These are phyloP conservation scores for Kingdonia uniflora DNA, from an alignment of 164 flowering plant species.

Conservation along the genomic window DNA sequence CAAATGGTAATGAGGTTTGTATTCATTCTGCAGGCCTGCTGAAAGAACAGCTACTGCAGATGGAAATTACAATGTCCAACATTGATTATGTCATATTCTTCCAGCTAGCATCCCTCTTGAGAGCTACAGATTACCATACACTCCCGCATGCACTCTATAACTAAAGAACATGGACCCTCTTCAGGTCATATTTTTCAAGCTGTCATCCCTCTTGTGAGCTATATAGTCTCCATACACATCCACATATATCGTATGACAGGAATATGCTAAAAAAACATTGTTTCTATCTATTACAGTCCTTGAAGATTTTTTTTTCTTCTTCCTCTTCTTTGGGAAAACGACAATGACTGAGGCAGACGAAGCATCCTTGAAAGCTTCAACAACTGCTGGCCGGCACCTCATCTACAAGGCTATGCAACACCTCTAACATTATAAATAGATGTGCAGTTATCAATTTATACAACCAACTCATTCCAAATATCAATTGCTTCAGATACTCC, in stretches of 20 bases:
- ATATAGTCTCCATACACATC: no score
- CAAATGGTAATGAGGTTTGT: neutral
- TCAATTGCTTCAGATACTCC: neutral
- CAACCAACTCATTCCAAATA: neutral
- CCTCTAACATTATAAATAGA: neutral
- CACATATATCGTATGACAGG: no score
- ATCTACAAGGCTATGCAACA: neutral
- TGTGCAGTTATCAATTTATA: neutral
- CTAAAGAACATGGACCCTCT: neutral
- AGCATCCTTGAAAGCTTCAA: neutral
- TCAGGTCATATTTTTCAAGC: neutral
- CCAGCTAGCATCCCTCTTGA: neutral
- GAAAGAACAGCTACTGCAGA: neutral
- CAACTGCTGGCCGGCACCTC: neutral
- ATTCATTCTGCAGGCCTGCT: neutral
- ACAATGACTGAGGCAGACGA: neutral
- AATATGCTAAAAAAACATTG: no score
- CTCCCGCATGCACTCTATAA: neutral
- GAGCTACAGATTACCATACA: neutral
- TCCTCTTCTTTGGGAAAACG: neutral
- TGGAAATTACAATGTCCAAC: neutral
- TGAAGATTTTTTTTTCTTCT: neutral
- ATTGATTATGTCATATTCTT: neutral
- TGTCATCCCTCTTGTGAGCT: neutral
- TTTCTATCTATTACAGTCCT: neutral